These are phyloP conservation scores for Xylaria sp. DNA, from an alignment of 2,329 filamentous ascomycete genomes.

Conservation along the genomic window DNA sequence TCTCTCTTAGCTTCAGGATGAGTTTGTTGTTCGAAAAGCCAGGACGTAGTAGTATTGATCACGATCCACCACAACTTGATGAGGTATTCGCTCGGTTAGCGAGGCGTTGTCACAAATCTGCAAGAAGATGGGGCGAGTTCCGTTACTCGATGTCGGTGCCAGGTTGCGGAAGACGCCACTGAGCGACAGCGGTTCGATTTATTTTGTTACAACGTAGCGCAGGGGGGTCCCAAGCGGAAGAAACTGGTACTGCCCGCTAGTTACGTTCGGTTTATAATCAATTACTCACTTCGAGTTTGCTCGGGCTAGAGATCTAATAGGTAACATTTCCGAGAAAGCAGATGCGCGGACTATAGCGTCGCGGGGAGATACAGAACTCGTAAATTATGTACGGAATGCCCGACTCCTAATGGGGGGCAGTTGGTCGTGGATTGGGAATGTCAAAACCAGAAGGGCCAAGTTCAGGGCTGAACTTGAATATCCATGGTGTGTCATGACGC, in stretches of 20 bases:
- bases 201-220: slow-evolving; percentile 5
- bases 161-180: slow-evolving; percentile 21
- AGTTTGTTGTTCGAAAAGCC: slow-evolving; percentile 1
- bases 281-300: not conserved
- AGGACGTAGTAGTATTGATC: slow-evolving; percentile 13
- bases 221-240: not conserved
- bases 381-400: not conserved
- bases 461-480: slow-evolving; percentile 22
- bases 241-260: not conserved
- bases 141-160: slow-evolving; percentile 21
- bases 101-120: slow-evolving; percentile 27
- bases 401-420: not conserved
- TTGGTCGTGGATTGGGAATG: not conserved
- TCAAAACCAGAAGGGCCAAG: slow-evolving; percentile 7
- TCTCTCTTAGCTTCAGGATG: not conserved
- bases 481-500: slow-evolving; percentile 22
- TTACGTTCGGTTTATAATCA: not conserved
- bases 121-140: slow-evolving; percentile 28
- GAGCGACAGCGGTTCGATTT: not conserved
- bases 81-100: slow-evolving; percentile 28
- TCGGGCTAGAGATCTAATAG: not conserved
- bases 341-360: not conserved
- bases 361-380: not conserved
- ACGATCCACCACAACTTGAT: slow-evolving; percentile 5
- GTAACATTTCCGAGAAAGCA: not conserved